Evolutionary conservation across 352 stramenopile genomes (phyloP), one percentile per base, ranked within the genome.

Genomic region (Globisporangium radiosum): DNA sequence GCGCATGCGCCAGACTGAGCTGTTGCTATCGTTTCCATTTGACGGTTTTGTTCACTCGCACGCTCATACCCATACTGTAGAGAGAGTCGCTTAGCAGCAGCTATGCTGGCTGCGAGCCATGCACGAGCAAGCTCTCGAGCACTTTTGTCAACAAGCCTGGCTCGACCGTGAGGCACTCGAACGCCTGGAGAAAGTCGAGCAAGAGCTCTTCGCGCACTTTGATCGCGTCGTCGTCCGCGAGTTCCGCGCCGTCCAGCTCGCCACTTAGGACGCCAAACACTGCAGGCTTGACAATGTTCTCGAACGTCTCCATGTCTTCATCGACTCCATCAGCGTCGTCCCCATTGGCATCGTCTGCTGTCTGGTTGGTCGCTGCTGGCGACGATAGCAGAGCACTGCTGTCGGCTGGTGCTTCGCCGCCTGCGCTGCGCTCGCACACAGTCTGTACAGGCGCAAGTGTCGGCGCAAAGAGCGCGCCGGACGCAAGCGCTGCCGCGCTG

Each of bases 111-210:
- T 64, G 59, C 37, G 60, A 52, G 17, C 42, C 52, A 40, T 61
- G 51, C 10, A 56, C 57, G 52, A 81, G 69, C 56, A 87, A 52
- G 40, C 74, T 85, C 53, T 76, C 62, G 47, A 94, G 69, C 45
- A 94, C 81, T 76, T 86, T 78, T 15, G 55, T 63, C 42, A 94
- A 71, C 25, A 93, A 60, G 2, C 66, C 71, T 52, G 81, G 71
- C 37, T 92, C 71, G 65, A 87, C 67, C 51, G 68, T 85, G 13
- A 94, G 71, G 38, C 64, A 85, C 57, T 94, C 85, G 59, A 92
- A 87, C 50, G 75, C 68, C 49, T 92, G 79, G 45, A 94, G 56
- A 38, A 92, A 80, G 51, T 94, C 83, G 48, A 94, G 86, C 3
- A 94, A 63, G 39, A 88, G 57, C 55, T 92, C 81, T 48, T 94